Base-by-base conservation (phyloP, 768 basidiomycete genomes). In the Scleroderma bovista region DNA sequence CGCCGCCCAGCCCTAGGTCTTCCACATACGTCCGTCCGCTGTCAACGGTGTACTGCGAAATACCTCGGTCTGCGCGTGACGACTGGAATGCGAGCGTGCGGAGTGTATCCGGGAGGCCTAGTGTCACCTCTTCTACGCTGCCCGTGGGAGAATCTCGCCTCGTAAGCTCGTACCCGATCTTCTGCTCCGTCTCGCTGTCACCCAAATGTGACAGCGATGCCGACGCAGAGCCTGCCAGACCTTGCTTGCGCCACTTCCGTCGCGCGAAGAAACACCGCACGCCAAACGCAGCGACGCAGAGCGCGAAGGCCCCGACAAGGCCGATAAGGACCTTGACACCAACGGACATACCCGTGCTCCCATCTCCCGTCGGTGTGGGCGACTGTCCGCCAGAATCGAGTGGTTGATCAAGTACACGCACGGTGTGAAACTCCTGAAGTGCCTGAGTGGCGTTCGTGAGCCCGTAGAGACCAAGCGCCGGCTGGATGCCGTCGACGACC, bases 361-460 rank as follows among this genome's bases (percentile, higher is more conserved):
- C 60, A 6, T 44, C 17, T n/a, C 53, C 48, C 3, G 58, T 29
- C 29, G 41, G 16, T 2, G 49, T 20, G 19, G 43, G 48, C 42
- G 47, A 19, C 51, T 54, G 16, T 45, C 50, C 10, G 54, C 54
- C 42, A 45, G 39, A 17, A 42, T 59, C 60, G n/a, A 88, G 66
- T 0, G 86, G 80, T 51, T 80, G 73, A 43, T 83, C 76, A 29
- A 83, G 67, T 13, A 90, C 78, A 4, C 89, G 80, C 5, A 88
- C 85, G 4, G 72, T 76, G 40, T 80, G 61, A 67, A 90, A 92
- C 54, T 90, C 85, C 2, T 74, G 65, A 51, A 89, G 57, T 0
- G 89, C 88, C 4, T 60, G 62, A 0, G 77, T 74, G 0, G 79
- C 71, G 55, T 90, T 76, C 2, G 86, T 88, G 1, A 92, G 68